phyloP scores from a whole-genome alignment of 192 early-diverging fungal species.

The Phycomyces blakesleeanus region DNA sequence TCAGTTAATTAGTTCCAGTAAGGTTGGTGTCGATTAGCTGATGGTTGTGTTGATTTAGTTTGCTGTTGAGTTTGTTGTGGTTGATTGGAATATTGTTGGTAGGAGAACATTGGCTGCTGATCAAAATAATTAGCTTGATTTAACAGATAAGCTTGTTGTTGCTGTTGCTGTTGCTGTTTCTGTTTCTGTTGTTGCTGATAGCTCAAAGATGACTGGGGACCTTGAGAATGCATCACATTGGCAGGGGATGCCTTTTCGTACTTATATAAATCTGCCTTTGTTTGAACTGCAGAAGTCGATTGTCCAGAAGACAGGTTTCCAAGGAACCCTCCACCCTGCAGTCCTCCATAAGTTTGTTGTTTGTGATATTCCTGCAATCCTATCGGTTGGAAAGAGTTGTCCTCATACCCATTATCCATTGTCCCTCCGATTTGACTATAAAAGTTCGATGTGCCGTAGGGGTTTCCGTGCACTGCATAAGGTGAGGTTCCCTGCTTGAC shows the following conservation, averaged over 20 bases:
- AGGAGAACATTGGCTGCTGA: conserved; percentile 35
- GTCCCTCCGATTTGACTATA: neutral
- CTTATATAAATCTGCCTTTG: neutral
- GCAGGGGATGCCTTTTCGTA: neutral
- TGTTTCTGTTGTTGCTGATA: conserved; percentile 24
- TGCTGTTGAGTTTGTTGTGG: conserved; percentile 16
- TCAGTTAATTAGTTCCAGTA: too few species aligned
- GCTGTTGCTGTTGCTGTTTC: conserved; percentile 23
- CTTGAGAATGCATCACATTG: conserved; percentile 1
- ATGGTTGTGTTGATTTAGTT: neutral
- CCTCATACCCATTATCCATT: neutral
- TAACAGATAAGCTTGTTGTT: neutral
- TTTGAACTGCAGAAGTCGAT: neutral
- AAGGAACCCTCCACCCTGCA: neutral
- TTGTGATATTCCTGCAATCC: neutral
- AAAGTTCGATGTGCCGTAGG: neutral
- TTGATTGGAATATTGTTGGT: conserved; percentile 36
- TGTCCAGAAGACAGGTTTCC: neutral
- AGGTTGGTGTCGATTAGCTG: neutral
- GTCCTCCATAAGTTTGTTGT: neutral
- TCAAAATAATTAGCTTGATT: conserved; percentile 6
- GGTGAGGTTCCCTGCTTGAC: neutral
- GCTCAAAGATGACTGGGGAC: neutral
- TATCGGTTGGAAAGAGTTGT: neutral
- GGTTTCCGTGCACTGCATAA: neutral